These are phyloP conservation scores for Paraurostyla sp. DNA, from an alignment of 73 alveolate species.

Conservation along the genomic window DNA sequence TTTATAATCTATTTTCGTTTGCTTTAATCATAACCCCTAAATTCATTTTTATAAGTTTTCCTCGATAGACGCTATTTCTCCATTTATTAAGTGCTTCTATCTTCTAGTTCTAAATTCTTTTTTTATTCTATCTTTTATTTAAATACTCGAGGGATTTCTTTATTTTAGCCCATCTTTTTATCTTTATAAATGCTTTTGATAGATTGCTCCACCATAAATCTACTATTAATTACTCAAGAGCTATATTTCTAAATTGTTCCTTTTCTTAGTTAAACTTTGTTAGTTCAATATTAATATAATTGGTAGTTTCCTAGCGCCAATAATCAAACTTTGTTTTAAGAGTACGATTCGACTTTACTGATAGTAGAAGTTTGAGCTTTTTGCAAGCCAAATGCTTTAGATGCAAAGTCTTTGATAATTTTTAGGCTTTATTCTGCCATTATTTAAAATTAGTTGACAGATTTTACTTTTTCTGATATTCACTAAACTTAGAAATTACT, in stretches of 20 bases:
- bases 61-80: neutral
- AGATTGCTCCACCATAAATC: neutral
- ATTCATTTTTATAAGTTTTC: neutral
- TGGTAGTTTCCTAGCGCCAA: neutral
- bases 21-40: neutral
- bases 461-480: neutral
- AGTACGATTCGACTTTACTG: neutral
- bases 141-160: neutral
- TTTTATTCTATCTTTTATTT: neutral
- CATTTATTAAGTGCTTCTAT: neutral
- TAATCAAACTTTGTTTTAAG: neutral
- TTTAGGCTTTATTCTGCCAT: neutral
- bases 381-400: neutral
- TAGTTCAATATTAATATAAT: neutral
- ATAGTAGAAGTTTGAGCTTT: neutral
- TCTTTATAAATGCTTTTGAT: neutral
- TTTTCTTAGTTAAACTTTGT: slow-evolving; percentile 10
- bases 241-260: neutral
- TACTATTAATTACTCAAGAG: neutral
- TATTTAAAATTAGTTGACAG: neutral
- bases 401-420: neutral
- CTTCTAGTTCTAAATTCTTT: neutral
- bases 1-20: neutral
- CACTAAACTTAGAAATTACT: neutral
- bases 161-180: neutral